Percentiles rank a stretch among this genome's conserved stretches.
These are phyloP conservation scores for Paspalum vaginatum DNA, from an alignment of 176 grass and related monocot genomes.

Conservation along the genomic window DNA sequence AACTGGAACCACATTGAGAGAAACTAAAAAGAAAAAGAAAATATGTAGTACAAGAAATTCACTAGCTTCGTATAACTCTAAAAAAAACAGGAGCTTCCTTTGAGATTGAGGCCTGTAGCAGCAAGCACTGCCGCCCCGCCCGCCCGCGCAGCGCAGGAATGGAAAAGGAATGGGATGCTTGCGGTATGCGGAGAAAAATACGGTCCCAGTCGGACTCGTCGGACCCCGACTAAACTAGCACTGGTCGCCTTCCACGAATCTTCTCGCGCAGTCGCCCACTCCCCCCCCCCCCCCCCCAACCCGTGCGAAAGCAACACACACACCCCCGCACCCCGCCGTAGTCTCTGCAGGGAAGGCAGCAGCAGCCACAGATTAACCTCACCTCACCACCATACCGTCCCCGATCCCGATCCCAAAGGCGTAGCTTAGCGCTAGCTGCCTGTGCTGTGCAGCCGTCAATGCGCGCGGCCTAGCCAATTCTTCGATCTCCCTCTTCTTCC, in stretches of 20 bases:
- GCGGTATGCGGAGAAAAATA: background rate
- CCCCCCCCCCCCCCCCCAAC: background rate
- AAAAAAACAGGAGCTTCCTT: no score
- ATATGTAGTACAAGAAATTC: no score
- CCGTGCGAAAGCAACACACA: conserved; percentile 33
- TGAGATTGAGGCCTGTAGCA: no score
- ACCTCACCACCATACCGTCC: background rate
- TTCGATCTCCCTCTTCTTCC: background rate
- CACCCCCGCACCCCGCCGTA: no score
- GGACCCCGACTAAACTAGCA: background rate
- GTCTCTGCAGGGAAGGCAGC: background rate
- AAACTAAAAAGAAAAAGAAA: no score
- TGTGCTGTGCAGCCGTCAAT: conserved; percentile 38
- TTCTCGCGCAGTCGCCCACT: conserved; percentile 33
- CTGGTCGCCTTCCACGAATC: conserved; percentile 44
- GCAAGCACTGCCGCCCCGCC: background rate
- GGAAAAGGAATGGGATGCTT: background rate
- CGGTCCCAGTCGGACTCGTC: background rate
- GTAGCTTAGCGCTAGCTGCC: no score
- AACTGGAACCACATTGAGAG: no score
- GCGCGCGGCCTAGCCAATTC: conserved; percentile 10
- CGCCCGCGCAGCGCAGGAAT: no score
- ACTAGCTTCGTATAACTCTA: no score
- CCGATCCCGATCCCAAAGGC: no score
- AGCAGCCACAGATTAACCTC: conserved; percentile 19